Percentiles rank a stretch among this genome's conserved stretches.
Conservation (phyloP, 768 basidiomycete genomes). For the Pholiota conissans region DNA sequence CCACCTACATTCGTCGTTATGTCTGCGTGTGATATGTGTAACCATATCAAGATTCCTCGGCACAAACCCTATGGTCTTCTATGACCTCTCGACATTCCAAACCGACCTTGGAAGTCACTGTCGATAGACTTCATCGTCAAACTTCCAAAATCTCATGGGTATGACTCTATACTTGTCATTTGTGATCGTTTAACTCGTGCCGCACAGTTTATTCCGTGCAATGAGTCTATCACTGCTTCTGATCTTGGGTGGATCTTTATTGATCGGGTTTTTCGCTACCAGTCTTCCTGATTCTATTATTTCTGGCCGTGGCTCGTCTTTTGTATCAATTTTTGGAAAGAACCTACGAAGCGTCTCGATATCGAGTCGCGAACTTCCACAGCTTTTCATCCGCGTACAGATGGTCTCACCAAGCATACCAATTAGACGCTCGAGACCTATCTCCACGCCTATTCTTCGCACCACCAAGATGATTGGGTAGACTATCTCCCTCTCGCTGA, state of each 20-base stretch:
- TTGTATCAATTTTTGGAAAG: constrained; percentile 32
- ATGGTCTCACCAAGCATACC: constrained; percentile 19
- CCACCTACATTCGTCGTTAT: constrained; percentile 31
- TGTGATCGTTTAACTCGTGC: constrained; percentile 40
- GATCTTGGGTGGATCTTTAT: too few relatives aligned
- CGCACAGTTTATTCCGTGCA: too few relatives aligned
- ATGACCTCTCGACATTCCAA: constrained; percentile 34
- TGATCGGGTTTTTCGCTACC: constrained; percentile 31
- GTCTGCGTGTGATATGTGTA: constrained; percentile 37
- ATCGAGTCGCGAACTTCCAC: constrained; percentile 17
- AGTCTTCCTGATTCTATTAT: constrained; percentile 34
- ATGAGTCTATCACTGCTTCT: too few relatives aligned
- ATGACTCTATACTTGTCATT: constrained; percentile 36
- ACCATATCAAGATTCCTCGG: constrained; percentile 29
- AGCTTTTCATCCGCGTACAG: constrained; percentile 21
- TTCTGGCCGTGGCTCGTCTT: constrained; percentile 32
- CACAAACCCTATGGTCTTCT: constrained; percentile 38
- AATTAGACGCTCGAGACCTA: constrained; percentile 32
- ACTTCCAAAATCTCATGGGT: constrained; percentile 37
- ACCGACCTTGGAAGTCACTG: constrained; percentile 36
- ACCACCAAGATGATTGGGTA: constrained; percentile 44
- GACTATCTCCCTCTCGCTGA: too few relatives aligned
- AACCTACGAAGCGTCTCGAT: constrained; percentile 11
- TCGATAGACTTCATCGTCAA: constrained; percentile 44
- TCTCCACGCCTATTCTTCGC: constrained; percentile 32